phyloP scores from a whole-genome alignment of 2,329 filamentous ascomycete species.

The Daldinia eschscholtzii region DNA sequence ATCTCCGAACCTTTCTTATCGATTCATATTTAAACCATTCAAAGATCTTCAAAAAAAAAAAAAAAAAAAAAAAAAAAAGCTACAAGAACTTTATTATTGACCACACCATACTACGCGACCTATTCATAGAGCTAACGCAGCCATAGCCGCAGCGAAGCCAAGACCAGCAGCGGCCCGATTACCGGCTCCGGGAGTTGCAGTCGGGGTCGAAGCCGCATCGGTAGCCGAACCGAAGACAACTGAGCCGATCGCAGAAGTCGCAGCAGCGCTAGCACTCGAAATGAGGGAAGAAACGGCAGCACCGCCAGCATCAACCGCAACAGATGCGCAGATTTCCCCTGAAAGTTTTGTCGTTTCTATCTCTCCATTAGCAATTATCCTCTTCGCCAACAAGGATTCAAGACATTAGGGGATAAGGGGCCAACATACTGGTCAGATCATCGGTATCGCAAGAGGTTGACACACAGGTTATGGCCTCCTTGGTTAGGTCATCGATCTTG shows the following conservation, averaged over 20 bases:
- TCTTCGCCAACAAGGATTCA: background rate
- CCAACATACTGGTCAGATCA: slow-evolving; percentile 55
- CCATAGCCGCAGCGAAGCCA: slow-evolving; percentile 51
- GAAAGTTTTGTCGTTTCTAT: slow-evolving; percentile 45
- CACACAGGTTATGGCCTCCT: slow-evolving; percentile 55
- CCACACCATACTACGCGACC: background rate
- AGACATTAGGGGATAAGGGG: background rate
- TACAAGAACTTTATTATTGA: slow-evolving; percentile 1
- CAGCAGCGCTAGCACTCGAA: slow-evolving; percentile 28
- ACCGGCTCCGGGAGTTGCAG: slow-evolving; percentile 43
- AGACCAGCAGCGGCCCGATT: slow-evolving; percentile 47
- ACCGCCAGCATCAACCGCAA: slow-evolving; percentile 30
- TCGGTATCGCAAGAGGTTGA: slow-evolving; percentile 52
- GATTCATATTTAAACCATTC: slow-evolving; percentile 22
- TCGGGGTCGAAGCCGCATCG: slow-evolving; percentile 29
- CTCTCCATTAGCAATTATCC: slow-evolving; percentile 22
- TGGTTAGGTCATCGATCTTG: slow-evolving; percentile 54
- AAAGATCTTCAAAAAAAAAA: background rate
- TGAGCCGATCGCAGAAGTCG: slow-evolving; percentile 36
- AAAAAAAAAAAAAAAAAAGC: no score
- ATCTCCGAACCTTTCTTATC: background rate
- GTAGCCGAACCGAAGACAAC: slow-evolving; percentile 33
- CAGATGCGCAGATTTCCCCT: slow-evolving; percentile 47
- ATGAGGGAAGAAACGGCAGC: slow-evolving; percentile 36
- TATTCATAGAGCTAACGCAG: slow-evolving; percentile 52